Base-by-base conservation (phyloP, 139 green algal species). In the Chlorella sp. region DNA sequence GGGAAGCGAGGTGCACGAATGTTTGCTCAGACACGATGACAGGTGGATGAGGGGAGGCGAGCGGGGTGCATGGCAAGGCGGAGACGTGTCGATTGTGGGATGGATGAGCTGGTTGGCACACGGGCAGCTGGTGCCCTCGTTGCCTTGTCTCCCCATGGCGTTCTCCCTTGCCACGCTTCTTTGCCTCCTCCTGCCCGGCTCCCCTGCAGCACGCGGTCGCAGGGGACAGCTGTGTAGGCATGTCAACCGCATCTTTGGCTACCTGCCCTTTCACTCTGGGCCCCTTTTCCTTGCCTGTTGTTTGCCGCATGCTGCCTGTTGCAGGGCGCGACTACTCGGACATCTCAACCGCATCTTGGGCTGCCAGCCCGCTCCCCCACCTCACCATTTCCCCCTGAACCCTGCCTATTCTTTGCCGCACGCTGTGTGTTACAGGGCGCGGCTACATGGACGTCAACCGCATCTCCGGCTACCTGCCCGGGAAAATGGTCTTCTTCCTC, bases 331-430 rank as follows among this genome's bases (percentile, higher is more conserved):
- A 40, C 7, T 53, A n/a, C n/a, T n/a, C n/a, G n/a, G n/a, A n/a
- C n/a, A n/a, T n/a, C n/a, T 99, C 64, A 99, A 99, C 92, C 93
- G 97, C 81, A 99, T 99, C 92, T 96, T 90, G n/a, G 98, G 98
- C 40, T 99, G 99, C 95, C 94, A 99, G 48, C 95, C 96, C 3
- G 97, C n/a, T 24, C 73, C n/a, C 73, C 73, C 60, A 24, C 15
- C 60, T 68, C 18, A 15, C 19, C 32, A 34, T 79, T 79, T 24
- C n/a, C 71, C 15, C n/a, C 71, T 40, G 18, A 79, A 34, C 14
- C 71, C 71, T 36, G 22, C 15, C n/a, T 79, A 26, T 37, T 40
- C 79, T 39, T 22, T 22, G 12, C 75, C 64, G 64, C 2, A 18
- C 11, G 64, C 75, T 32, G n/a, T n/a, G n/a, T n/a, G 18, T 15